These are phyloP conservation scores for Trichodelitschia bisporula DNA, from an alignment of 495 filamentous ascomycete species.

Conservation along the genomic window DNA sequence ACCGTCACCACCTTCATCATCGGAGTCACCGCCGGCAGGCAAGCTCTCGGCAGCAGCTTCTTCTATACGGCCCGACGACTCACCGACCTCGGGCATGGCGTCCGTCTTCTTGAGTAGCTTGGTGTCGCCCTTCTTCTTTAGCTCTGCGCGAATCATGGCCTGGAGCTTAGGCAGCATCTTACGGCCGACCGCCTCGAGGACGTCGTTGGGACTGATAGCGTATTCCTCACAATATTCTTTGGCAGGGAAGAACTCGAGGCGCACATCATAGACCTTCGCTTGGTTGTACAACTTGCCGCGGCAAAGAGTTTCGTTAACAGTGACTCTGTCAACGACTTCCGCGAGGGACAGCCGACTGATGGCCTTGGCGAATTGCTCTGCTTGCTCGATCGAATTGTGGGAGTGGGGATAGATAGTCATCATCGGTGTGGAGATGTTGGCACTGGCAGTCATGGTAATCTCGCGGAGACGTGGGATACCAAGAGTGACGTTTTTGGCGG, in stretches of 20 bases:
- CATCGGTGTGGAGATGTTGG: constrained; percentile 62
- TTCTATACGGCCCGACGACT: constrained; percentile 43
- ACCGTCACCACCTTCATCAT: constrained; percentile 41
- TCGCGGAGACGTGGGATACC: constrained; percentile 94
- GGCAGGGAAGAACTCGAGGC: constrained; percentile 58
- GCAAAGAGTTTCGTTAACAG: constrained; percentile 52
- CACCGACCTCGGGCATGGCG: constrained; percentile 59
- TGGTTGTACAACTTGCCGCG: constrained; percentile 33
- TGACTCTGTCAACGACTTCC: constrained; percentile 64
- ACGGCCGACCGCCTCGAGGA: constrained; percentile 51
- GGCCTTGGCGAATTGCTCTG: constrained; percentile 66
- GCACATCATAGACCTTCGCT: constrained; percentile 66
- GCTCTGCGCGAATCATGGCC: constrained; percentile 39
- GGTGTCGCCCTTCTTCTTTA: constrained; percentile 50
- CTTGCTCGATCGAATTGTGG: constrained; percentile 42
- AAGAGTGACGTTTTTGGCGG: constrained; percentile 93
- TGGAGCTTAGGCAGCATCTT: constrained; percentile 52
- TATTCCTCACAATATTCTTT: constrained; percentile 69
- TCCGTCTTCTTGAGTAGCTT: constrained; percentile 34
- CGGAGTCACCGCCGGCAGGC: constrained; percentile 19
- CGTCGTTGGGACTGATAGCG: constrained; percentile 52
- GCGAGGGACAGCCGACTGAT: constrained; percentile 75
- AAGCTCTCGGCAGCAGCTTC: constrained; percentile 23
- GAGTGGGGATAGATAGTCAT: constrained; percentile 70
- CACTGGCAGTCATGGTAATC: constrained; percentile 94